These are phyloP conservation scores for Fusarium goolgardi DNA, from an alignment of 2,329 filamentous ascomycete genomes.

Conservation along the genomic window DNA sequence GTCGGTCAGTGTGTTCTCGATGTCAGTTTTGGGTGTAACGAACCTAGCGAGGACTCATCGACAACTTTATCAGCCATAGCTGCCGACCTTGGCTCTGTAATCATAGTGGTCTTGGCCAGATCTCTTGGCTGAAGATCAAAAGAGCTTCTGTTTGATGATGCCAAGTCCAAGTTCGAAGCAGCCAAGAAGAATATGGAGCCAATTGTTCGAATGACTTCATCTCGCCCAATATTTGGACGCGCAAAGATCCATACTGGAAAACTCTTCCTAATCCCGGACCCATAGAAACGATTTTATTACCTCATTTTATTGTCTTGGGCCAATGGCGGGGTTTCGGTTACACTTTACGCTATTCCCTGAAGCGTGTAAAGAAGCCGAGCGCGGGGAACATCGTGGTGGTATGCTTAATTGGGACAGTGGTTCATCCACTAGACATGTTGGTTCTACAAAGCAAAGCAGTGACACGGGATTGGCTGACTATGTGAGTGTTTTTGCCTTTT, in stretches of 20 bases:
- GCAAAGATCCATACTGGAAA: not conserved
- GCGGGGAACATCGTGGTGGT: not conserved
- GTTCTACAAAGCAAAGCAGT: too few species aligned
- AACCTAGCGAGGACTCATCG: slow-evolving; percentile 1
- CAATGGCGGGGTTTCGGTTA: not conserved
- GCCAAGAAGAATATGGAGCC: slow-evolving; percentile 13
- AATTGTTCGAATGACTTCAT: slow-evolving; percentile 18
- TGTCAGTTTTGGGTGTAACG: accelerated
- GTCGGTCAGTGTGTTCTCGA: not conserved
- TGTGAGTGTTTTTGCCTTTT: too few species aligned
- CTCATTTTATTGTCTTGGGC: not conserved
- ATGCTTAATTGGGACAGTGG: not conserved
- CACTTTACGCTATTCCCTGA: not conserved
- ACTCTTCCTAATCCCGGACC: slow-evolving; percentile 17
- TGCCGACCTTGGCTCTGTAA: not conserved
- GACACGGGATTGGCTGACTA: too few species aligned
- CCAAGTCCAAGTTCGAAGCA: slow-evolving; percentile 7
- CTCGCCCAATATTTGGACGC: not conserved
- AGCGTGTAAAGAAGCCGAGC: slow-evolving; percentile 8
- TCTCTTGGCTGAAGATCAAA: not conserved
- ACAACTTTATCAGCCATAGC: not conserved
- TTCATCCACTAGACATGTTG: too few species aligned
- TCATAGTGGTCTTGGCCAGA: slow-evolving; percentile 3
- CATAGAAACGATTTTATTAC: slow-evolving; percentile 5
- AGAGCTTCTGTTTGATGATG: slow-evolving; percentile 8